Evolutionary conservation across 2,329 filamentous ascomycete species (phyloP).

Genomic region (Pestalotiopsis sp.): DNA sequence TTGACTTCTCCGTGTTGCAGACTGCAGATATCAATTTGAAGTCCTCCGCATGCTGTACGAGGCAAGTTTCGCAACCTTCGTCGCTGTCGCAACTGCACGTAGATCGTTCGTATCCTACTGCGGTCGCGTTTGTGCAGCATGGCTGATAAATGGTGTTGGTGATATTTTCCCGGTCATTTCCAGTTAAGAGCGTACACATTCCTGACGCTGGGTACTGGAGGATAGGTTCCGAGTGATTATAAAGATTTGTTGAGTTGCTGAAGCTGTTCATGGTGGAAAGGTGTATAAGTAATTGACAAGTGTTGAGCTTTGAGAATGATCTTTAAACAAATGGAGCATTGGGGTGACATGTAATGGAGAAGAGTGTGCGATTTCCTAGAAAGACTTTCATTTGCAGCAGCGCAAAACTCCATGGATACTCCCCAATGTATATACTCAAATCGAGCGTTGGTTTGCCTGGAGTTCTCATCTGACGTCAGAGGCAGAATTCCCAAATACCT

Average conservation of each 20-base stretch:
- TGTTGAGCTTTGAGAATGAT: neutral
- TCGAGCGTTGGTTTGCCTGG: neutral
- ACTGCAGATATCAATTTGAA: constrained; percentile 1
- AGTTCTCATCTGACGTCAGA: neutral
- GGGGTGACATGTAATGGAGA: too few species aligned
- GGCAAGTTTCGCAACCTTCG: neutral
- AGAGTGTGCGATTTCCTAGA: too few species aligned
- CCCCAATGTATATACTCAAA: neutral
- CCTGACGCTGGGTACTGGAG: neutral
- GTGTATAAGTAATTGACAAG: neutral
- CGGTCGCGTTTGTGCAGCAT: neutral
- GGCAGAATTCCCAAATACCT: neutral
- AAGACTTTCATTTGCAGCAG: too few species aligned
- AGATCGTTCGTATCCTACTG: neutral
- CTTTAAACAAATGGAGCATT: neutral
- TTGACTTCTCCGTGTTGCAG: neutral
- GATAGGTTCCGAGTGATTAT: neutral
- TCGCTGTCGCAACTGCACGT: neutral
- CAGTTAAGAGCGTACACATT: neutral
- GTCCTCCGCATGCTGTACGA: neutral
- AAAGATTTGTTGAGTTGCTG: neutral
- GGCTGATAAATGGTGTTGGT: neutral
- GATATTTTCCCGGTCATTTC: neutral
- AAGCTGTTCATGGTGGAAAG: neutral
- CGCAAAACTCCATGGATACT: neutral